Evolutionary conservation across 495 filamentous ascomycete species (phyloP).

Genomic region (Lasiosphaeris hirsuta): DNA sequence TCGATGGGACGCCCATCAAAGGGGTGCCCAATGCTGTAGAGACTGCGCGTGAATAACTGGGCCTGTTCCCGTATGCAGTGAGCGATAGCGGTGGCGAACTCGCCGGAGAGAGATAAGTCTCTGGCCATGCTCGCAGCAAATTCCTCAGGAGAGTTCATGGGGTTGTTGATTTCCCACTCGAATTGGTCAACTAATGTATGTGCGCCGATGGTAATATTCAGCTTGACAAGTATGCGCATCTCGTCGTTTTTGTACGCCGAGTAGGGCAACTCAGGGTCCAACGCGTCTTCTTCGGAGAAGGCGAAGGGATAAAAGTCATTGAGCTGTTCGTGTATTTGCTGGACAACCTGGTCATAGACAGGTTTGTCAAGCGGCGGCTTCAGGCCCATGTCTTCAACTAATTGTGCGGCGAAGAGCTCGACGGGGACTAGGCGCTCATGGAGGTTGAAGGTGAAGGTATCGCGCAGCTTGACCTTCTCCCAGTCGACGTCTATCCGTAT

Average conservation of each 20-base stretch:
- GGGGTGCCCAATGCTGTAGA: constrained; percentile 89
- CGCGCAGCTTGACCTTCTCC: constrained; percentile 91
- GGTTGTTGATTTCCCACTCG: constrained; percentile 98
- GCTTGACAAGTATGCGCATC: constrained; percentile 91
- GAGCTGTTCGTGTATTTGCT: constrained; percentile 84
- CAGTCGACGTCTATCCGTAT: constrained; percentile 90
- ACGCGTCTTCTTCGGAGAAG: constrained; percentile 81
- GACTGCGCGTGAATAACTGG: constrained; percentile 87
- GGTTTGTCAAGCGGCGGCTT: constrained; percentile 60
- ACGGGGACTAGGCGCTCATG: constrained; percentile 78
- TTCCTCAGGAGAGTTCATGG: constrained; percentile 86
- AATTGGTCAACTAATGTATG: constrained; percentile 96
- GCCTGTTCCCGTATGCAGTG: constrained; percentile 95
- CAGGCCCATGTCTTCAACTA: constrained; percentile 88
- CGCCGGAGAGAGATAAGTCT: constrained; percentile 88
- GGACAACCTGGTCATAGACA: constrained; percentile 71
- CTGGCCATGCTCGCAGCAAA: constrained; percentile 86
- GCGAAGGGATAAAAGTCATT: constrained; percentile 89
- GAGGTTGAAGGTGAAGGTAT: constrained; percentile 98
- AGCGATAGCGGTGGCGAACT: constrained; percentile 96
- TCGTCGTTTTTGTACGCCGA: constrained; percentile 96
- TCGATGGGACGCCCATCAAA: constrained; percentile 94
- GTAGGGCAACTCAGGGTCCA: constrained; percentile 89
- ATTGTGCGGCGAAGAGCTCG: constrained; percentile 78
- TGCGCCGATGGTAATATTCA: constrained; percentile 96